A percentile compares a stretch with the other conserved stretches of the same genome.
Conservation (phyloP, 345 rosid species). For the Populus ilicifolia region DNA sequence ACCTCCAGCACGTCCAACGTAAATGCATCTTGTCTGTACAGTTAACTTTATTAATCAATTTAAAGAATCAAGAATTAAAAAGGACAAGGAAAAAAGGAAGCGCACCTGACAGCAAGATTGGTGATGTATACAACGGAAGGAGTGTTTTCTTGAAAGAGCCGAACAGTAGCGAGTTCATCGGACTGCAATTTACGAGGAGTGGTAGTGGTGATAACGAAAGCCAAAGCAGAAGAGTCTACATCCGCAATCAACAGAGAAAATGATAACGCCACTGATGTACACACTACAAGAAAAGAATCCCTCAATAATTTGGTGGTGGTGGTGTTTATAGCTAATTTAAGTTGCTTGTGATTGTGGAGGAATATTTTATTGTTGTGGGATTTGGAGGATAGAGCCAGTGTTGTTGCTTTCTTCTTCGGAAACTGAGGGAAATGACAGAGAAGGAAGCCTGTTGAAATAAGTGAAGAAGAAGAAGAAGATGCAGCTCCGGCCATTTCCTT, state of each 20-base stretch:
- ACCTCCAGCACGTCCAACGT: conserved; percentile 94
- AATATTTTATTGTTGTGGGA: not conserved
- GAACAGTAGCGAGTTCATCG: conserved; percentile 89
- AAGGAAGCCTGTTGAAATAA: not conserved
- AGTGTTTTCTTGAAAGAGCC: conserved; percentile 87
- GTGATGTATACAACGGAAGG: conserved; percentile 97
- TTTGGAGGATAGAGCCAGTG: not conserved
- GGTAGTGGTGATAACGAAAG: conserved; percentile 56
- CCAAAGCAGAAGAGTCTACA: conserved; percentile 50
- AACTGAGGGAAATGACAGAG: not conserved
- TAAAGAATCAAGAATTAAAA: not conserved
- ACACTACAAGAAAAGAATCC: conserved; percentile 51
- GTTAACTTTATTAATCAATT: not conserved
- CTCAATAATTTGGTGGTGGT: not conserved
- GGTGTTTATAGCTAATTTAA: not conserved
- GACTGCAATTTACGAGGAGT: conserved; percentile 61
- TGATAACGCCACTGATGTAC: conserved; percentile 67
- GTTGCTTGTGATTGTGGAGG: not conserved
- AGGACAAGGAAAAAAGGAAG: not conserved
- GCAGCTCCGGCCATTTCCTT: not conserved
- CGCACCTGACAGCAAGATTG: conserved; percentile 75
- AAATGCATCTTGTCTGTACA: conserved; percentile 80
- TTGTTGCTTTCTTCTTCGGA: not conserved
- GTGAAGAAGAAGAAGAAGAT: not conserved
- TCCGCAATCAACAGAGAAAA: conserved; percentile 50